These are phyloP conservation scores for Ambrosiella xylebori DNA, from an alignment of 2,329 filamentous ascomycete species.

Conservation along the genomic window DNA sequence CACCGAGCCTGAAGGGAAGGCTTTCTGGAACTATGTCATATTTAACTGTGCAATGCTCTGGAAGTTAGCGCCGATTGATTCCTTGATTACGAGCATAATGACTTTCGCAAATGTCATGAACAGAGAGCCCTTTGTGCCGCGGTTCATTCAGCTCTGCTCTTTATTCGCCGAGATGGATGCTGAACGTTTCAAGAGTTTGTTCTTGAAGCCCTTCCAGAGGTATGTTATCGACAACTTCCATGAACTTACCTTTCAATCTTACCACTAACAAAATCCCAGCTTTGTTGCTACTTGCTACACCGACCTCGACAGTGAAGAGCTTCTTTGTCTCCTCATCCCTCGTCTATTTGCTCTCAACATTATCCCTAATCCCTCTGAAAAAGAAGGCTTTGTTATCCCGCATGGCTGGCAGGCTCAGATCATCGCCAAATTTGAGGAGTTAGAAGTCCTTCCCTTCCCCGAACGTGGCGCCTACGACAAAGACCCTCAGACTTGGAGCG, in stretches of 20 bases:
- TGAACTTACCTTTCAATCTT: background rate
- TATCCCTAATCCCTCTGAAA: constrained; percentile 34
- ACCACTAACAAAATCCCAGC: constrained; percentile 23
- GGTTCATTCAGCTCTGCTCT: constrained; percentile 75
- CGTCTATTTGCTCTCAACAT: constrained; percentile 40
- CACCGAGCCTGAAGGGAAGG: constrained; percentile 21
- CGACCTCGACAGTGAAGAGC: constrained; percentile 44
- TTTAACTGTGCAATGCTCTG: constrained; percentile 48
- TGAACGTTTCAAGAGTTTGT: constrained; percentile 60
- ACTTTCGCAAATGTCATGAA: constrained; percentile 48
- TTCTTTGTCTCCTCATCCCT: constrained; percentile 51
- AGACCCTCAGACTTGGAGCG: constrained; percentile 43
- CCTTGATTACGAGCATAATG: constrained; percentile 52
- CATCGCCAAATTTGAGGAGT: constrained; percentile 46
- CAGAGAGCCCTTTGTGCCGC: constrained; percentile 45
- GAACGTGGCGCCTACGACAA: constrained; percentile 45
- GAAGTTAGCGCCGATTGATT: constrained; percentile 62
- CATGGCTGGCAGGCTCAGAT: constrained; percentile 60
- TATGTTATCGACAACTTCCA: constrained; percentile 20
- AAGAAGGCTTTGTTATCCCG: constrained; percentile 39
- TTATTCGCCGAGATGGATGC: constrained; percentile 58
- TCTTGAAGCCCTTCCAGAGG: constrained; percentile 68
- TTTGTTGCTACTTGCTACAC: constrained; percentile 65
- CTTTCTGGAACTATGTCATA: constrained; percentile 42
- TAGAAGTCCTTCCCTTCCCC: constrained; percentile 47